These are phyloP conservation scores for Sanguinoderma infundibulare DNA, from an alignment of 1,284 basidiomycete genomes.

Conservation along the genomic window DNA sequence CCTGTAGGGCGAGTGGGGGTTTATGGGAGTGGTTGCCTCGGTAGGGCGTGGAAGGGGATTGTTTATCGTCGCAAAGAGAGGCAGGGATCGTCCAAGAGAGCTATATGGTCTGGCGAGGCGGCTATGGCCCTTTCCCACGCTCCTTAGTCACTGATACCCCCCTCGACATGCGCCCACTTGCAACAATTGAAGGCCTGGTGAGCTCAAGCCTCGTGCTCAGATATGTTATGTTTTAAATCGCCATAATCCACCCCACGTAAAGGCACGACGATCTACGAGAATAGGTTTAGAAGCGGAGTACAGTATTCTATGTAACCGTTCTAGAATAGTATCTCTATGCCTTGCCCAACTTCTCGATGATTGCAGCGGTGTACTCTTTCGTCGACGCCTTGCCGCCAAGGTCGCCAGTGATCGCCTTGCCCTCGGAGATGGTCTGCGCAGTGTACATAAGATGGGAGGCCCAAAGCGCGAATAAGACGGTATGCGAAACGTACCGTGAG, in stretches of 20 bases:
- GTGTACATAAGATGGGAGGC: neutral
- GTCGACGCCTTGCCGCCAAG: slow-evolving; percentile 91
- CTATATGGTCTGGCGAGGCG: slow-evolving; percentile 32
- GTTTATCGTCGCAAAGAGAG: slow-evolving; percentile 48
- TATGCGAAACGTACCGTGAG: slow-evolving; percentile 59
- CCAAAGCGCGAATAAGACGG: no score
- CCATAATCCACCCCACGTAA: slow-evolving; percentile 9
- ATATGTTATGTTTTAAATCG: no score
- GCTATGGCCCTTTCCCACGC: slow-evolving; percentile 32
- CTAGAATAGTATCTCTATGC: slow-evolving; percentile 38
- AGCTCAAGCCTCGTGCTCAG: neutral
- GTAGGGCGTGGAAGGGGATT: slow-evolving; percentile 56
- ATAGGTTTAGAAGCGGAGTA: slow-evolving; percentile 22
- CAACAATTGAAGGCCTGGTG: no score
- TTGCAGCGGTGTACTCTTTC: slow-evolving; percentile 86
- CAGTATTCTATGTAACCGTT: slow-evolving; percentile 29
- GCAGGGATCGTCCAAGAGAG: slow-evolving; percentile 23
- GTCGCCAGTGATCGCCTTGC: slow-evolving; percentile 91
- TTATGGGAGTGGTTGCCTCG: slow-evolving; percentile 62
- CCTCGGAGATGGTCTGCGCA: slow-evolving; percentile 89
- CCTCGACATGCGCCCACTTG: slow-evolving; percentile 14
- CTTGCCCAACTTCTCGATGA: slow-evolving; percentile 73
- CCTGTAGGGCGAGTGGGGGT: slow-evolving; percentile 84
- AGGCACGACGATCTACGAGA: slow-evolving; percentile 7
- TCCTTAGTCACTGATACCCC: slow-evolving; percentile 28